Evolutionary conservation across 192 early-diverging fungal genomes (phyloP), one percentile per base, ranked within the genome.

Genomic region (Rhizoclosmatium sp.): DNA sequence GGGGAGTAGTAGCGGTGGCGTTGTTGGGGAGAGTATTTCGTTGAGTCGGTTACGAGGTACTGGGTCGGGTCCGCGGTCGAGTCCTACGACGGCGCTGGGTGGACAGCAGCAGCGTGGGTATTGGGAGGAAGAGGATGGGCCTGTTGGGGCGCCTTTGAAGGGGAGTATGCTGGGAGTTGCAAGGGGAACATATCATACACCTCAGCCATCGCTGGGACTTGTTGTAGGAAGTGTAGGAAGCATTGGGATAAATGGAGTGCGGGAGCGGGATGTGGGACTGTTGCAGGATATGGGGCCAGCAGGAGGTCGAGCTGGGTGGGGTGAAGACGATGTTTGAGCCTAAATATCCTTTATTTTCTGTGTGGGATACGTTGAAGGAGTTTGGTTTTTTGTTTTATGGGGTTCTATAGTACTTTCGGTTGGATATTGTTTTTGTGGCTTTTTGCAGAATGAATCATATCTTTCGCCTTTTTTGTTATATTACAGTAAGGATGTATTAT

Each of bases 1-100:
- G 10, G 54, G 54, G 10, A n/a, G 54, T n/a, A 56, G 19, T n/a
- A 56, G 10, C 10, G 54, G 54, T n/a, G 31, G 31, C 31, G 31
- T 31, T 31, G 54, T 56, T 56, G 54, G 23, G 7, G 60, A 62
- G 39, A 40, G 21, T 40, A 62, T 62, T 1, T 7, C 10, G 39
- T 62, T 62, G 60, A 62, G 60, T 40, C 60, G 60, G 60, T 23
- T 62, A 62, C 60, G 60, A 40, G 39, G 10, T 7, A 21, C 60
- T 19, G 39, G 60, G 60, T 19, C 7, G 7, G 21, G 19, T 23
- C 4, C 60, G 60, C 10, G 60, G 60, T 4, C 23, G 60, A 40
- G 21, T 7, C 60, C 23, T 7, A 7, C 10, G 60, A 4, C 21
- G 23, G 21, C 14, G 9, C 60, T 21, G 23, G 39, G 10, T 19